phyloP scores from a whole-genome alignment of 1,284 basidiomycete genomes.

The Apiotrichum mycotoxinovorans region DNA sequence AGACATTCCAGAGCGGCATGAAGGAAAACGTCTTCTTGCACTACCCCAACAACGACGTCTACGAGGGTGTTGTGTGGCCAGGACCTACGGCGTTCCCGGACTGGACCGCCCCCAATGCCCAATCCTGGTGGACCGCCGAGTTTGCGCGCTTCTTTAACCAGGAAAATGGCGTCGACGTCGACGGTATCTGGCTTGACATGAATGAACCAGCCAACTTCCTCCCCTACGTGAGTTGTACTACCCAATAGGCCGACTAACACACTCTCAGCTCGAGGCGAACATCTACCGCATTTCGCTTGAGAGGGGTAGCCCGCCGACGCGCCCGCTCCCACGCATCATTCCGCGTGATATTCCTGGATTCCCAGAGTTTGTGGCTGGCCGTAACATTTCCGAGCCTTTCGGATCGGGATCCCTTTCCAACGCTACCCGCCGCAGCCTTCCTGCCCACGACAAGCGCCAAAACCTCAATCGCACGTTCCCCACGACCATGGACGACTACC shows the following conservation, averaged over 20 bases:
- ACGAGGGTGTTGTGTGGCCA: constrained; percentile 67
- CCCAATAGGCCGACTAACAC: not conserved
- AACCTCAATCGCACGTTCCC: constrained; percentile 1
- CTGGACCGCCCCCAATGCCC: constrained; percentile 62
- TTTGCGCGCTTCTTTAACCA: constrained; percentile 59
- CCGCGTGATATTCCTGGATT: constrained; percentile 17
- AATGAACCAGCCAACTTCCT: constrained; percentile 54
- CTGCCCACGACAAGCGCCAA: not conserved
- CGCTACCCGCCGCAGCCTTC: not conserved
- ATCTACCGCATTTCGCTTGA: constrained; percentile 24
- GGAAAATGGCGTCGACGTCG: constrained; percentile 20
- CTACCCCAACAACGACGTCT: constrained; percentile 58
- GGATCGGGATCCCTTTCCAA: not conserved
- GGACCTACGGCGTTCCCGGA: constrained; percentile 64
- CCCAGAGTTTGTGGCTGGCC: constrained; percentile 14
- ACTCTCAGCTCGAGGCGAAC: constrained; percentile 25
- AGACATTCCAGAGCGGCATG: constrained; percentile 58
- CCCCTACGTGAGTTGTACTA: constrained; percentile 18
- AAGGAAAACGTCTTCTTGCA: constrained; percentile 61
- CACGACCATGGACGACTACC: constrained; percentile 18
- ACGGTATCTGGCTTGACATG: constrained; percentile 64
- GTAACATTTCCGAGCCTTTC: constrained; percentile 22
- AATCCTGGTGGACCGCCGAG: constrained; percentile 61
- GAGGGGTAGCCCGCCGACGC: constrained; percentile 17
- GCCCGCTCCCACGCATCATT: constrained; percentile 17